A percentile compares a stretch with the other conserved stretches of the same genome.
Conservation (phyloP, 2,329 filamentous ascomycete genomes). For the Chrysosporium queenslandicum region DNA sequence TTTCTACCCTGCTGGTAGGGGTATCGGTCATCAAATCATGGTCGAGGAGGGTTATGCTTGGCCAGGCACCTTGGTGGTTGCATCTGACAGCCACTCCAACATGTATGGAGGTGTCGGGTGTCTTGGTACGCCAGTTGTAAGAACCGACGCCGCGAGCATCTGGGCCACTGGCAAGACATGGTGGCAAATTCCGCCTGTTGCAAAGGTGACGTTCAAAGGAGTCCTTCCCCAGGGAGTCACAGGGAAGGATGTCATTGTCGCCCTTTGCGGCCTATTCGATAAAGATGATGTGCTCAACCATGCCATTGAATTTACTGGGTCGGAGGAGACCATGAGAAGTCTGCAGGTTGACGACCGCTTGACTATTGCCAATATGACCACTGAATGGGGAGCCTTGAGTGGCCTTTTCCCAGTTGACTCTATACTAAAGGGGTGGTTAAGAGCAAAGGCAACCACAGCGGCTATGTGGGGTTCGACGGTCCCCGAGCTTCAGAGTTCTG, state of each 20-base stretch:
- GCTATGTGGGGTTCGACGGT: slow-evolving; percentile 41
- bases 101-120: slow-evolving; percentile 74
- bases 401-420: slow-evolving; percentile 73
- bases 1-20: slow-evolving; percentile 66
- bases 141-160: slow-evolving; percentile 77
- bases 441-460: slow-evolving; percentile 62
- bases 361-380: slow-evolving; percentile 65
- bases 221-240: slow-evolving; percentile 67
- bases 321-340: slow-evolving; percentile 63
- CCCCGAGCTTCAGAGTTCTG: slow-evolving; percentile 39
- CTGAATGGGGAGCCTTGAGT: slow-evolving; percentile 66
- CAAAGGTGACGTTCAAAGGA: slow-evolving; percentile 68
- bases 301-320: slow-evolving; percentile 75
- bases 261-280: slow-evolving; percentile 76
- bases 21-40: slow-evolving; percentile 71
- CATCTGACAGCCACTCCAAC: slow-evolving; percentile 60
- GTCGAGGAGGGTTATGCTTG: slow-evolving; percentile 75
- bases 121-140: slow-evolving; percentile 69
- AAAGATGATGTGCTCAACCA: slow-evolving; percentile 85
- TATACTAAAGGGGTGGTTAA: slow-evolving; percentile 61
- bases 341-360: slow-evolving; percentile 61
- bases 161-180: slow-evolving; percentile 76
- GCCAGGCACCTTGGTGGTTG: slow-evolving; percentile 76
- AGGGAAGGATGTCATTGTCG: slow-evolving; percentile 89
- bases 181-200: slow-evolving; percentile 81